These are phyloP conservation scores for Neofusicoccum laricinum DNA, from an alignment of 2,329 filamentous ascomycete species.

Conservation along the genomic window DNA sequence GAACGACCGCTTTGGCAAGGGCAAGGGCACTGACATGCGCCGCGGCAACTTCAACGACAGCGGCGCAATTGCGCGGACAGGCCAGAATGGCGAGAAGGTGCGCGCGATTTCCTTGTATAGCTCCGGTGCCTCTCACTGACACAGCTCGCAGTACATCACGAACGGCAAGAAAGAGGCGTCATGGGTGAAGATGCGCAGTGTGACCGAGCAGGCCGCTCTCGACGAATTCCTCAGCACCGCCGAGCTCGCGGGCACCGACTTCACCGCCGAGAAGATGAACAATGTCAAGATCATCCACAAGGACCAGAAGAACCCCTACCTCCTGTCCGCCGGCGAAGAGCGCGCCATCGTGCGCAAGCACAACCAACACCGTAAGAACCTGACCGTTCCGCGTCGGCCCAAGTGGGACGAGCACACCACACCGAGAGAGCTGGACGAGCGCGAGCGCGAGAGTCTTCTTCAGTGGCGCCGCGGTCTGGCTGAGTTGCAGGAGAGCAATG, in stretches of 20 bases:
- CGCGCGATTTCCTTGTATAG: conserved; percentile 12
- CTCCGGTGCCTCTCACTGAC: conserved; percentile 22
- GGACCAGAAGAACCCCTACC: conserved; percentile 92
- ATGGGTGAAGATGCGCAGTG: conserved; percentile 99
- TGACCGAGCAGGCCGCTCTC: conserved; percentile 93
- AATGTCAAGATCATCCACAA: conserved; percentile 98
- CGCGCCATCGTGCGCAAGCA: conserved; percentile 75
- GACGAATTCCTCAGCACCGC: conserved; percentile 96
- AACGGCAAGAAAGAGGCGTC: conserved; percentile 87
- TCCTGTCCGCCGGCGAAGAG: conserved; percentile 84
- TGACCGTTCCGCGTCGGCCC: conserved; percentile 88
- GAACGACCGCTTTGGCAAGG: conserved; percentile 97
- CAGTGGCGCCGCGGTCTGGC: conserved; percentile 88
- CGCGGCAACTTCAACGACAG: conserved; percentile 56
- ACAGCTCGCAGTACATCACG: conserved; percentile 68
- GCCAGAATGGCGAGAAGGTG: conserved; percentile 74
- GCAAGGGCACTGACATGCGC: conserved; percentile 80
- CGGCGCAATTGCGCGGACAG: conserved; percentile 65
- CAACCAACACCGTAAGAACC: conserved; percentile 68
- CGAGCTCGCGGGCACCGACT: conserved; percentile 96
- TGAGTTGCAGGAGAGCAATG: conserved; percentile 89
- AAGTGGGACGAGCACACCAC: conserved; percentile 86
- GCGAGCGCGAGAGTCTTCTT: conserved; percentile 77
- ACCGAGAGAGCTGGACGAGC: conserved; percentile 71
- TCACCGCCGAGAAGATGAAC: conserved; percentile 98